Evolutionary conservation across 768 basidiomycete genomes (phyloP), one percentile per base, ranked within the genome.

Genomic region (Gelatoporia subvermispora): DNA sequence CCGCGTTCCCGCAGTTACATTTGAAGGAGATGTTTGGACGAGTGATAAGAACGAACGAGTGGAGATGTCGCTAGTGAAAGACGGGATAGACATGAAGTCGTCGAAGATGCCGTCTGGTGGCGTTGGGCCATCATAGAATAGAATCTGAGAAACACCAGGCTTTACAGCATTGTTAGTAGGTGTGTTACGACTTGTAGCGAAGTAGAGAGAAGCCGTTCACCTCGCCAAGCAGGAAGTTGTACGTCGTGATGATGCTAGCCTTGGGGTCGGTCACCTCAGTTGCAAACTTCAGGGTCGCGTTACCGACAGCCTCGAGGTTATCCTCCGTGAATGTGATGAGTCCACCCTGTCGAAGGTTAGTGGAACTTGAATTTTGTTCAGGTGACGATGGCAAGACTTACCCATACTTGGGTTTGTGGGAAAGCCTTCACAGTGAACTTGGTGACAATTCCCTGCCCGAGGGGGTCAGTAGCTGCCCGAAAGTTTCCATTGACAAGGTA

Each of bases 371-470:
- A 1, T 37, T 35, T 39, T 21, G 49, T 11, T 13, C 13, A 24
- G 39, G 5, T 5, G 2, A 5, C n/a, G n/a, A n/a, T n/a, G 37
- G 43, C 16, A 47, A 24, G 10, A 24, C 73, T 13, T 64, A 84
- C 82, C 82, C 81, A 85, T 48, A 85, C 76, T 61, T 73, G 60
- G 0, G 67, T 65, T 63, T 84, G 81, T 4, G 82, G 75, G 56
- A 71, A 71, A 0, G 78, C 69, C 52, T 74, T 74, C 17, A 85
- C 45, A 0, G 74, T 78, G 53, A 85, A 77, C 38, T 64, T 70
- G 1, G 82, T 84, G 3, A 84, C 78, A 31, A 84, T 76, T 1
- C 83, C 84, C 72, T 75, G 35, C n/a, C n/a, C 13, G 34, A 48
- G 35, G 5, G 13, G 16, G 31, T 50, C 11, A 36, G 43, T 28